These are phyloP conservation scores for Juglanconis oblonga DNA, from an alignment of 2,329 filamentous ascomycete species.

Conservation along the genomic window DNA sequence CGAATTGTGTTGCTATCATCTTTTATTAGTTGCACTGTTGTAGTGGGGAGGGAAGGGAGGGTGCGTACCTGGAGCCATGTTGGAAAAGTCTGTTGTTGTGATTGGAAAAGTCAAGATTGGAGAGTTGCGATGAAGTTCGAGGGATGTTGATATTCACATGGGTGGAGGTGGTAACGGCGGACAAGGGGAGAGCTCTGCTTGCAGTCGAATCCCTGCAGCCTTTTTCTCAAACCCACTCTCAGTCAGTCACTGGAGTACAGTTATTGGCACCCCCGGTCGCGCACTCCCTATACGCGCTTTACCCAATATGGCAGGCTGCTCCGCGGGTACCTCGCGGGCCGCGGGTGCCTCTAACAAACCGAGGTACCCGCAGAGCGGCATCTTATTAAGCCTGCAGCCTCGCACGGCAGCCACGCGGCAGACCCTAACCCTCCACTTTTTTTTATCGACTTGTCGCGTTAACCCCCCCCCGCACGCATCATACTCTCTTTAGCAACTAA, in stretches of 20 bases:
- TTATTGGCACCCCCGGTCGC: no score
- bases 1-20: slow-evolving; percentile 66
- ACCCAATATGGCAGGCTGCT: no score
- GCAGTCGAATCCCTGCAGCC: slow-evolving; percentile 9
- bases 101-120: not conserved
- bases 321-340: no score
- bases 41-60: not conserved
- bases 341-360: no score
- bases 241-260: not conserved
- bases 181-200: slow-evolving; percentile 13
- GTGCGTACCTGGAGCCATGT: slow-evolving; percentile 41
- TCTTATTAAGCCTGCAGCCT: no score
- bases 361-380: no score
- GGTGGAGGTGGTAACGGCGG: not conserved
- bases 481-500: no score
- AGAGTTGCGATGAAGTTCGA: not conserved
- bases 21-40: slow-evolving; percentile 18
- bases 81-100: not conserved
- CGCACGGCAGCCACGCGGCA: no score
- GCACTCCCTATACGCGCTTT: no score
- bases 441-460: no score
- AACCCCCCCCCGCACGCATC: no score
- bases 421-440: no score
- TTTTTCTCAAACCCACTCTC: slow-evolving; percentile 2
- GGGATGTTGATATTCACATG: slow-evolving; percentile 14